phyloP scores from a whole-genome alignment of 768 basidiomycete species.

The Phallus indusiatus region DNA sequence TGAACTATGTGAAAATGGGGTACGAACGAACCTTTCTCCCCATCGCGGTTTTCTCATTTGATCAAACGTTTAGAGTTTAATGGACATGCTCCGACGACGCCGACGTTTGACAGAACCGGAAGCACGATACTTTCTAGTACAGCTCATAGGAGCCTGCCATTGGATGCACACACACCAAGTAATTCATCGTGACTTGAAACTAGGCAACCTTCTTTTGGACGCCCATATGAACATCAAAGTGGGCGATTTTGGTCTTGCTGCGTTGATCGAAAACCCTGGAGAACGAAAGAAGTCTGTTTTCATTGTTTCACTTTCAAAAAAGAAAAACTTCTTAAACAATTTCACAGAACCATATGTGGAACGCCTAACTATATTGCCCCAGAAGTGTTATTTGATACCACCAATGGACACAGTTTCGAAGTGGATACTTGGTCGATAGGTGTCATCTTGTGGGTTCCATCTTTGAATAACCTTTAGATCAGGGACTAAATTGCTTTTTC shows the following conservation, averaged over 20 bases:
- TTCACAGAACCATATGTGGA: slow-evolving; percentile 78
- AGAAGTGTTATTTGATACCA: slow-evolving; percentile 92
- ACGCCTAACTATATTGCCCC: slow-evolving; percentile 99
- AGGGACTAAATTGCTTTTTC: not conserved
- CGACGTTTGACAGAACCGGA: slow-evolving; percentile 88
- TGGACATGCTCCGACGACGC: slow-evolving; percentile 84
- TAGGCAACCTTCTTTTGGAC: slow-evolving; percentile 92
- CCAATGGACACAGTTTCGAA: slow-evolving; percentile 95
- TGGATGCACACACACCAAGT: slow-evolving; percentile 97
- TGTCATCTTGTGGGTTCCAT: slow-evolving; percentile 57
- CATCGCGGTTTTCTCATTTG: not conserved
- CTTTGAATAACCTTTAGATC: not conserved
- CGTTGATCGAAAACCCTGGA: slow-evolving; percentile 91
- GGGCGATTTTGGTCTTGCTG: slow-evolving; percentile 95
- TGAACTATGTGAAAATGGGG: slow-evolving; percentile 82
- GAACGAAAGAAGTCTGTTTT: slow-evolving; percentile 78
- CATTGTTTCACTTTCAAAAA: not conserved
- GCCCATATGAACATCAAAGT: slow-evolving; percentile 91
- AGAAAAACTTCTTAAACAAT: not conserved
- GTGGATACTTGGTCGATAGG: slow-evolving; percentile 98
- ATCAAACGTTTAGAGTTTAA: slow-evolving; percentile 39
- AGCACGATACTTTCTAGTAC: slow-evolving; percentile 85
- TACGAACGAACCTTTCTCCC: slow-evolving; percentile 12
- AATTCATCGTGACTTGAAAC: slow-evolving; percentile 95
- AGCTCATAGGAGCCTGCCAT: slow-evolving; percentile 90